Percentiles rank a stretch among this genome's conserved stretches.
Evolutionary conservation across 2,329 filamentous ascomycete genomes (phyloP).

Genomic region (Ilyonectria sp.): DNA sequence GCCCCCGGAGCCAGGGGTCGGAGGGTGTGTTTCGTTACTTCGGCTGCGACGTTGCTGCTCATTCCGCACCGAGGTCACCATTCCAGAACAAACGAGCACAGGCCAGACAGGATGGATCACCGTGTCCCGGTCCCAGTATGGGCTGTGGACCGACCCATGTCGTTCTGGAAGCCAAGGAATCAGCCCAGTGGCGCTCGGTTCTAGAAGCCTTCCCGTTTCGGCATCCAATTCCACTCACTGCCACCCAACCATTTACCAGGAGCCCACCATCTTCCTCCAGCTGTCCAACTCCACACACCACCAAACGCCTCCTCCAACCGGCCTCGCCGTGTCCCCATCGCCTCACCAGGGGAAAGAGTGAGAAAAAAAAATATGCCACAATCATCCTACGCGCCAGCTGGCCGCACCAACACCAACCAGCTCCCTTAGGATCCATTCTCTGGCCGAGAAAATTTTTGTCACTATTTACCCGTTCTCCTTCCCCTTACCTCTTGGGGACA

Average conservation of each 20-base stretch:
- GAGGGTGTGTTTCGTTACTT: conserved; percentile 3
- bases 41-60: conserved; percentile 2
- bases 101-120: background rate
- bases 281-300: conserved; percentile 38
- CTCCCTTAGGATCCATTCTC: conserved; percentile 19
- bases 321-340: conserved; percentile 49
- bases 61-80: conserved; percentile 1
- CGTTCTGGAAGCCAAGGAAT: conserved; percentile 41
- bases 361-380: conserved; percentile 29
- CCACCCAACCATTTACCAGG: conserved; percentile 36
- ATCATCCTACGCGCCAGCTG: conserved; percentile 32
- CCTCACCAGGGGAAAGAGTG: conserved; percentile 39
- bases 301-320: conserved; percentile 39
- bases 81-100: conserved; percentile 2
- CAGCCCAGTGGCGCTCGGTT: conserved; percentile 36
- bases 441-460: conserved; percentile 21
- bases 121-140: background rate
- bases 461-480: background rate
- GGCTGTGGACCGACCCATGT: conserved; percentile 24
- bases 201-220: conserved; percentile 46
- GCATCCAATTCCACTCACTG: conserved; percentile 5
- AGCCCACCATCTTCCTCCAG: conserved; percentile 20
- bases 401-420: conserved; percentile 14
- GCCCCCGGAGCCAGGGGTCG: background rate
- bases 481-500: conserved; percentile 17